Conservation (phyloP, 345 rosid genomes). For the Syzygium aqueum region DNA sequence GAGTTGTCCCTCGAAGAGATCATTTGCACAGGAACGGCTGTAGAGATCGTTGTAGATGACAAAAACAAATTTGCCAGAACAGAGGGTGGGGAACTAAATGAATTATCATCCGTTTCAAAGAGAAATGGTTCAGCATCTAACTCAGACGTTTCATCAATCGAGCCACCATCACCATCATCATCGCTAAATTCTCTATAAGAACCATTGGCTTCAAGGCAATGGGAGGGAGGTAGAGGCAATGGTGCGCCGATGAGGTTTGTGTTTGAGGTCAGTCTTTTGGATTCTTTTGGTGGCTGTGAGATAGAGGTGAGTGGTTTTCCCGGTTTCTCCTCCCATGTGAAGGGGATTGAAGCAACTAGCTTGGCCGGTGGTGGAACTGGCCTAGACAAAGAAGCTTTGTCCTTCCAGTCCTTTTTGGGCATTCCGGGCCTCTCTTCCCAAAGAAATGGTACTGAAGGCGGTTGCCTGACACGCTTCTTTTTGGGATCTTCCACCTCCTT, state of each 20-base stretch:
- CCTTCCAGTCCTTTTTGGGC: slow-evolving; percentile 69
- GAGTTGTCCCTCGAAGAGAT: slow-evolving; percentile 8
- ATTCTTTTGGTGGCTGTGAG: not conserved
- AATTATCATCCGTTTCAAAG: slow-evolving; percentile 29
- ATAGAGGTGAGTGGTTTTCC: slow-evolving; percentile 10
- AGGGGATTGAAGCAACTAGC: slow-evolving; percentile 17
- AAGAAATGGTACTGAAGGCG: slow-evolving; percentile 70
- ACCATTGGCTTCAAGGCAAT: not conserved
- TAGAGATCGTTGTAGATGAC: slow-evolving; percentile 1
- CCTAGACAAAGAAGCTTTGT: slow-evolving; percentile 16
- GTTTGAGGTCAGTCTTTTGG: not conserved
- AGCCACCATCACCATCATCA: not conserved
- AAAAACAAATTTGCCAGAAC: slow-evolving; percentile 29
- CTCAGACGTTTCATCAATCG: slow-evolving; percentile 1
- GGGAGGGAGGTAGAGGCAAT: not conserved
- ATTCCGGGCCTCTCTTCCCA: slow-evolving; percentile 84
- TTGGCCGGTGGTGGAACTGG: slow-evolving; percentile 27
- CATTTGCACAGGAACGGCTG: slow-evolving; percentile 29
- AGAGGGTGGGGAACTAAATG: slow-evolving; percentile 52
- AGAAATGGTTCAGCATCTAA: slow-evolving; percentile 25
- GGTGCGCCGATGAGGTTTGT: not conserved
- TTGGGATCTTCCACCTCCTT: not conserved
- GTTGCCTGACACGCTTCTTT: slow-evolving; percentile 40
- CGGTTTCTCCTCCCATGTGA: slow-evolving; percentile 14
- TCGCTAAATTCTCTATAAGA: not conserved